Evolutionary conservation across 1,284 basidiomycete genomes (phyloP).

Genomic region (Paramarasmius palmivorus): DNA sequence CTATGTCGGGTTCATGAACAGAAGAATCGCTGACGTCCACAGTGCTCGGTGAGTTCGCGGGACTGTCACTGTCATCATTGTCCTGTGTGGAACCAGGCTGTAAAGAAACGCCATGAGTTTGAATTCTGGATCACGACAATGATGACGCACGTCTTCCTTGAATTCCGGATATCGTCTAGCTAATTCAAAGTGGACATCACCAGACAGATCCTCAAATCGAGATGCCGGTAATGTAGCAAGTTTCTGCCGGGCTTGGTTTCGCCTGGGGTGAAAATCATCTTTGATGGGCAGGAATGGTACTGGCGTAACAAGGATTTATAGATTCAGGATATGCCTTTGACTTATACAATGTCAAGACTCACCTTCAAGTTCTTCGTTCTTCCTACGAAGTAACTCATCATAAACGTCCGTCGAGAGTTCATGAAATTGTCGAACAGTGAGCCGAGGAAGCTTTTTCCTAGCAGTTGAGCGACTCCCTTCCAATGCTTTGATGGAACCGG

Average conservation of each 20-base stretch:
- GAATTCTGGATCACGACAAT: conserved; percentile 11
- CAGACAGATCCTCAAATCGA: conserved; percentile 95
- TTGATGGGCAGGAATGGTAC: conserved; percentile 90
- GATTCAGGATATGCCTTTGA: conserved; percentile 9
- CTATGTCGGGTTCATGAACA: too few relatives aligned
- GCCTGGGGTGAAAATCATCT: conserved; percentile 97
- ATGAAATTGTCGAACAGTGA: conserved; percentile 88
- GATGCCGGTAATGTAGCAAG: conserved; percentile 91
- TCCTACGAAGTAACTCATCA: conserved; percentile 84
- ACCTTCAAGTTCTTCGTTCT: conserved; percentile 73
- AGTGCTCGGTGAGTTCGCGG: conserved; percentile 57
- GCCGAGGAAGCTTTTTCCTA: conserved; percentile 85
- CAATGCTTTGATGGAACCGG: conserved; percentile 66
- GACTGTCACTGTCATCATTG: conserved; percentile 55
- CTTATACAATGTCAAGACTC: conserved; percentile 20
- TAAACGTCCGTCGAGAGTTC: conserved; percentile 95
- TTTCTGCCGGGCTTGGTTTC: conserved; percentile 98
- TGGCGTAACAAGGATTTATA: conserved; percentile 28
- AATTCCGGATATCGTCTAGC: conserved; percentile 95
- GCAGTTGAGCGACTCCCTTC: conserved; percentile 83
- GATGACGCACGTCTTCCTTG: conserved; percentile 67
- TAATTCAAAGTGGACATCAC: conserved; percentile 96
- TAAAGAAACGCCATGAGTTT: conserved; percentile 13
- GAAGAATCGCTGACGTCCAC: conserved; percentile 81
- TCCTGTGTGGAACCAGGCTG: conserved; percentile 50